These are phyloP conservation scores for Nicotiana otophora DNA, from an alignment of 257 asterid species.

Conservation along the genomic window DNA sequence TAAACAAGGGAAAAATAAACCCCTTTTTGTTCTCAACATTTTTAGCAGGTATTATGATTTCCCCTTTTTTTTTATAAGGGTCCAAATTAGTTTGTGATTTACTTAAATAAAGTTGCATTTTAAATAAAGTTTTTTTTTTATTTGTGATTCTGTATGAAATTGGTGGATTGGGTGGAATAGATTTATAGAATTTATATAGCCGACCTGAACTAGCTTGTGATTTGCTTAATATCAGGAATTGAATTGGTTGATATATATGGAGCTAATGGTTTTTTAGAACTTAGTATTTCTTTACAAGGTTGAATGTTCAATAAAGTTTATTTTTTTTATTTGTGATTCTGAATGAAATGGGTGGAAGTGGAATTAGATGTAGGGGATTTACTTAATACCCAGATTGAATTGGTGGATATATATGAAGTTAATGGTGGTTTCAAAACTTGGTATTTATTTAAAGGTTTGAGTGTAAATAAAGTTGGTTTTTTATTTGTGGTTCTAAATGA, in stretches of 20 bases:
- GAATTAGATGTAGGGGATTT: neutral
- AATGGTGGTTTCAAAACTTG: neutral
- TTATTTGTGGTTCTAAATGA: neutral
- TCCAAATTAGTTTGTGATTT: neutral
- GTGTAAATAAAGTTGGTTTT: neutral
- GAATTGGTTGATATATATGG: neutral
- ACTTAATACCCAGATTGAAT: neutral
- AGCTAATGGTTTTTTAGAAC: neutral
- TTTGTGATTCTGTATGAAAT: neutral
- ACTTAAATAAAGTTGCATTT: neutral
- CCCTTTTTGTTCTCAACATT: constrained; percentile 9
- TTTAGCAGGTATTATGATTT: constrained; percentile 12
- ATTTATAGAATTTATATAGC: neutral
- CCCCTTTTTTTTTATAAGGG: neutral
- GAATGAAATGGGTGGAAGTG: neutral
- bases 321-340: neutral
- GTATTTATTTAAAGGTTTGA: neutral
- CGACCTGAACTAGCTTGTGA: neutral
- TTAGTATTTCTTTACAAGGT: neutral
- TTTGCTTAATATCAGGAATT: neutral
- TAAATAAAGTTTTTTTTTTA: no score
- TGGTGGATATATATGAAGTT: neutral
- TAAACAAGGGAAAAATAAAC: neutral
- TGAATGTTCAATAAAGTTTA: neutral
- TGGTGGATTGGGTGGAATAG: neutral